Evolutionary conservation across 208 protist genomes (phyloP), one percentile per base, ranked within the genome.

Genomic region (Leishmania tropica): DNA sequence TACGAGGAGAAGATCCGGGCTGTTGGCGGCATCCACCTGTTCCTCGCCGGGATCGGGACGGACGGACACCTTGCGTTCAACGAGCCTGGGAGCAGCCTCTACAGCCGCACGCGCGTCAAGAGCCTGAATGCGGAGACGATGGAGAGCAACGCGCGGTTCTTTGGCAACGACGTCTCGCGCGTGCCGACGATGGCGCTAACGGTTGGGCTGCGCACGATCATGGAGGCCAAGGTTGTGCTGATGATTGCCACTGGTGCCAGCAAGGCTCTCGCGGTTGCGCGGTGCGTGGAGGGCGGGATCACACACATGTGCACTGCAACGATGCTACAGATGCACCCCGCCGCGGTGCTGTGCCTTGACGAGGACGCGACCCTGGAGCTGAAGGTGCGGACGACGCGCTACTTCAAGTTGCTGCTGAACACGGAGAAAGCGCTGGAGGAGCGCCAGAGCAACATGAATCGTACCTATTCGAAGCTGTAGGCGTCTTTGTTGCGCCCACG

Each of bases 21-120:
- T 19, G 79, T 78, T 75, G 98, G 98, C 31, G 98, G 98, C 42
- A 98, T 99, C 75, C 89, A 99, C 47, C 88, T 99, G 48, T 99
- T 99, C 85, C 85, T 99, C n/a, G 97, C 93, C 37, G 98, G 98
- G 78, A 95, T 99, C 53, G 97, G 96, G 72, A 91, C 93, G 15
- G 96, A 98, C 78, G 98, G 98, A 21, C 98, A 99, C 83, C 93
- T 99, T 56, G 97, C 97, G 31, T 99, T 99, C 86, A 99, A 99
- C 83, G 98, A 99, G 80, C 98, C 97, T n/a, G 96, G 96, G n/a
- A 98, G 94, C 85, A 96, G 92, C 71, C 86, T 98, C 54, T 74
- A 88, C 4, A 96, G 89, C 70, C 77, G 89, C 71, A 99, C 98
- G 1, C 93, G 98, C 53, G 85, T 99, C 40, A 99, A 99, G 89